Percentiles rank a stretch among this genome's conserved stretches.
phyloP scores from a whole-genome alignment of 2,329 filamentous ascomycete genomes.

The Xylaria polymorpha region DNA sequence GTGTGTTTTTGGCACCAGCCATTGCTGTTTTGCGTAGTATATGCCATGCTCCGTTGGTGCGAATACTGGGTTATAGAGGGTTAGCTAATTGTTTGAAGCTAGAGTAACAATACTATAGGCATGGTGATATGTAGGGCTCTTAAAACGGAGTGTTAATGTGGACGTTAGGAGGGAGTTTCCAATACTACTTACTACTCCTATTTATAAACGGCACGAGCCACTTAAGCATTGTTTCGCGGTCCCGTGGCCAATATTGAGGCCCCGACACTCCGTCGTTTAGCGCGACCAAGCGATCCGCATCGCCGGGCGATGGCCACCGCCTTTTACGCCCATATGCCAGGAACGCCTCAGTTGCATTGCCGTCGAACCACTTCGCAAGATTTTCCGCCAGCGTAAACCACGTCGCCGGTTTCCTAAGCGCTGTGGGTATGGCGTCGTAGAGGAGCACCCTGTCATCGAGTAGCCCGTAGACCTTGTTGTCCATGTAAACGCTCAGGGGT shows the following conservation, averaged over 20 bases:
- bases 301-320: constrained; percentile 40
- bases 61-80: constrained; percentile 42
- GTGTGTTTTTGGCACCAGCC: constrained; percentile 48
- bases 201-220: constrained; percentile 52
- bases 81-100: neutral
- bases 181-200: constrained; percentile 37
- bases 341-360: constrained; percentile 55
- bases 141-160: neutral
- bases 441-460: constrained; percentile 54
- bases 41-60: constrained; percentile 42
- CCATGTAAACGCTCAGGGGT: constrained; percentile 57
- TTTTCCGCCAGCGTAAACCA: constrained; percentile 54
- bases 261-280: constrained; percentile 51
- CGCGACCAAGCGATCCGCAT: constrained; percentile 47
- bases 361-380: constrained; percentile 52
- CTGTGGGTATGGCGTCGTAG: constrained; percentile 53
- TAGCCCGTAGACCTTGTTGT: constrained; percentile 54
- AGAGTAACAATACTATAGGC: neutral
- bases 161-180: neutral
- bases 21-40: constrained; percentile 50
- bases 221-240: constrained; percentile 50
- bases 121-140: neutral
- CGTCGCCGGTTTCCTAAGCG: constrained; percentile 53
- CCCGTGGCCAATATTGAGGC: constrained; percentile 51
- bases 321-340: constrained; percentile 49